phyloP scores from a whole-genome alignment of 2,329 filamentous ascomycete genomes.

The Alternaria ethzedia region DNA sequence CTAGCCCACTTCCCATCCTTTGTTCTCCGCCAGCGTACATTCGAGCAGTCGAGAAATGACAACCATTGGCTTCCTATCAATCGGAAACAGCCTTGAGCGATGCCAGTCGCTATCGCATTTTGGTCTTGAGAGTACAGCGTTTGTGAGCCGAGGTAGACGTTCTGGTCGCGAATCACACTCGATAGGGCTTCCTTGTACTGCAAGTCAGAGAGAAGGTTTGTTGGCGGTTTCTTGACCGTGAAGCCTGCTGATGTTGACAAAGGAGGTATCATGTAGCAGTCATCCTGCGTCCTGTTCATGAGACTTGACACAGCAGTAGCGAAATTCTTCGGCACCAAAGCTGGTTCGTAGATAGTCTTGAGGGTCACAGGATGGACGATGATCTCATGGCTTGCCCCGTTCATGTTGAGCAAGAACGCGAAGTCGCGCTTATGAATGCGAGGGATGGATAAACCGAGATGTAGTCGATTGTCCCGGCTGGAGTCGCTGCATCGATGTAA shows the following conservation, averaged over 20 bases:
- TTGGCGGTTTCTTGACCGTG: conserved; percentile 24
- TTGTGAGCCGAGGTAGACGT: conserved; percentile 24
- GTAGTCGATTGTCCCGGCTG: conserved; percentile 15
- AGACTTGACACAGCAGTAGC: conserved; percentile 19
- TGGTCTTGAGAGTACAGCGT: conserved; percentile 34
- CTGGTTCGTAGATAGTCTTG: conserved; percentile 17
- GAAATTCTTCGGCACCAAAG: conserved; percentile 19
- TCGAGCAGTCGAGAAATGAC: conserved; percentile 26
- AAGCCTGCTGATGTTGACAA: conserved; percentile 25
- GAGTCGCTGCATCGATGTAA: conserved; percentile 25
- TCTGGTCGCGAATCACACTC: conserved; percentile 19
- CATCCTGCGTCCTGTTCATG: conserved; percentile 1
- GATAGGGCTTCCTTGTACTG: conserved; percentile 33
- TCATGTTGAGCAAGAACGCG: conserved; percentile 28
- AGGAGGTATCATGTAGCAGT: conserved; percentile 29
- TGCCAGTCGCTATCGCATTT: conserved; percentile 28
- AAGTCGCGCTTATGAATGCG: conserved; percentile 35
- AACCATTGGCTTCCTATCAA: conserved; percentile 37
- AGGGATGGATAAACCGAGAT: conserved; percentile 36
- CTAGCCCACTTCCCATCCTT: conserved; percentile 26
- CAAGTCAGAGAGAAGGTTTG: conserved; percentile 27
- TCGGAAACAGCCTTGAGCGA: conserved; percentile 28
- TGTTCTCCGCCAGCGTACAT: conserved; percentile 32
- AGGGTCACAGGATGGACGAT: conserved; percentile 26
- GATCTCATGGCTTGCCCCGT: conserved; percentile 27